Base-by-base conservation (phyloP, 192 early-diverging fungal species). In the Neocallimastix lanati region DNA sequence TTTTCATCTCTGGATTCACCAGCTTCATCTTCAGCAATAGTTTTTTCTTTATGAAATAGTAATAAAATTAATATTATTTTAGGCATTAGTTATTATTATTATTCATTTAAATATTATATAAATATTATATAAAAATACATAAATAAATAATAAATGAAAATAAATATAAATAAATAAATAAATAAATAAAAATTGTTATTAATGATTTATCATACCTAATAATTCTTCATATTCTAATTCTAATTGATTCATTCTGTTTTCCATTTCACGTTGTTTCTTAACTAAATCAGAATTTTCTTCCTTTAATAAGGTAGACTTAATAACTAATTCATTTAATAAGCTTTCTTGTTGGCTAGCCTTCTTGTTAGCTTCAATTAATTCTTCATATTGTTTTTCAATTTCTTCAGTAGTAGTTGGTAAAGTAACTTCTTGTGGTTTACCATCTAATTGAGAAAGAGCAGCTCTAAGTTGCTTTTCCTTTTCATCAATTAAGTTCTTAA, bases 151-250 rank as follows among this genome's bases (percentile, higher is more conserved):
- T 33, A 33, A 33, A 6, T 33, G 11, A 33, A 6, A 33, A 6
- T 33, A 33, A 6, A 33, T 6, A 33, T 33, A 33, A 33, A 3
- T 6, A 33, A 6, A 33, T 33, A 33, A n/a, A 33, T 33, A 33
- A 33, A 33, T 33, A 33, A 6, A 33, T 33, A 33, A 6, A 33
- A n/a, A n/a, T n/a, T n/a, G n/a, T n/a, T n/a, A n/a, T n/a, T 33
- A 33, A 33, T 76, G 21, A n/a, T 30, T 11, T 15, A 76, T 87
- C 84, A 78, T 67, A 67, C 89, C 90, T 78, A 96, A 81, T 76
- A 96, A 83, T 80, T 96, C 92, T 79, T 94, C 92, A 82, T 94
- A 95, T 82, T 96, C 94, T 16, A 86, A 79, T 83, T 96, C 93
- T 29, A 94, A 83, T 1, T 85, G 83, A n/a, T 84, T 84, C 28